Evolutionary conservation across 805 yeast species (phyloP).

Genomic region (Ogataea paradorogensis): DNA sequence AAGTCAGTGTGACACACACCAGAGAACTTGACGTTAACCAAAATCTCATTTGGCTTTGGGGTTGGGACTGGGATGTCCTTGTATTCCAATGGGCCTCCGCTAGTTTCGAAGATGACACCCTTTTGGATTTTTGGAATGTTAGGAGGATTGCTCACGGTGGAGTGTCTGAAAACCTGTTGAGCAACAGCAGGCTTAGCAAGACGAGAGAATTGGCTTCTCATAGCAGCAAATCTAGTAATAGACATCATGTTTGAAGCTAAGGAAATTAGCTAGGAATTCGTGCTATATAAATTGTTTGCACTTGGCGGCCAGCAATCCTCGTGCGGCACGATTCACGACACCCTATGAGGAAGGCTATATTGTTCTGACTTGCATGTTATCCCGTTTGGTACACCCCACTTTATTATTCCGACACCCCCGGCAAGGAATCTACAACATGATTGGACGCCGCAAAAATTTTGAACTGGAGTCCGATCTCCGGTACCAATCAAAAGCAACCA

Average conservation of each 20-base stretch:
- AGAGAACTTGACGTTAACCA: conserved; percentile 74
- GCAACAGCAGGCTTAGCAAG: conserved; percentile 10
- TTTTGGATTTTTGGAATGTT: conserved; percentile 44
- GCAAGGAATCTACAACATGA: background rate
- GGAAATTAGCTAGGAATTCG: background rate
- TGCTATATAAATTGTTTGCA: conserved; percentile 1
- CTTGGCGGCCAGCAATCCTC: background rate
- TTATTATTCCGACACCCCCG: conserved; percentile 10
- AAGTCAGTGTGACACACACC: conserved; percentile 91
- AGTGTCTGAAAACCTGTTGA: conserved; percentile 10
- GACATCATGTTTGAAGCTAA: conserved; percentile 11
- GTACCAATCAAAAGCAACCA: conserved; percentile 2
- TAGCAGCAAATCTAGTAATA: conserved; percentile 9
- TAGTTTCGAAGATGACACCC: conserved; percentile 61
- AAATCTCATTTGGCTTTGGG: conserved; percentile 69
- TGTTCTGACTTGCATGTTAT: conserved; percentile 1
- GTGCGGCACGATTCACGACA: conserved; percentile 4
- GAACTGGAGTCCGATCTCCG: conserved; percentile 8
- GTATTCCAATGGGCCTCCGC: conserved; percentile 58
- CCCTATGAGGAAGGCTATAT: conserved; percentile 5
- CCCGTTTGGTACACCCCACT: conserved; percentile 11
- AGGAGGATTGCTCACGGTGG: conserved; percentile 5
- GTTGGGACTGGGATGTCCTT: conserved; percentile 71
- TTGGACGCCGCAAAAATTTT: conserved; percentile 2
- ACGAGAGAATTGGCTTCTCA: conserved; percentile 7